These are phyloP conservation scores for Trypanosoma platydactyli DNA, from an alignment of 208 protist genomes.

Conservation along the genomic window DNA sequence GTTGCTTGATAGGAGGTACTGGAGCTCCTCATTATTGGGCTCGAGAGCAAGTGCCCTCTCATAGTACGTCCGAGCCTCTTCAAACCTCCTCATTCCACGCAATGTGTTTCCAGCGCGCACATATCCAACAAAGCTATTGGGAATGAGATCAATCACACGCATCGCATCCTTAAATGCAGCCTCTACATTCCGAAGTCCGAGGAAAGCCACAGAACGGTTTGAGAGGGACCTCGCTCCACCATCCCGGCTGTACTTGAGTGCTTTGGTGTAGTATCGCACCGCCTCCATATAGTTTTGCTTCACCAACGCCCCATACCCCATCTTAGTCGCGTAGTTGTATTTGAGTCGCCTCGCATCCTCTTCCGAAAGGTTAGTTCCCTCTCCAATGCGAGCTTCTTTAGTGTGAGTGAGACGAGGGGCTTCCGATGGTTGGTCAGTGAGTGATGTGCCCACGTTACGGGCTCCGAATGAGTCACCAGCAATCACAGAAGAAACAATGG, in stretches of 20 bases:
- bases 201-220: slow-evolving; percentile 72
- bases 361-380: neutral
- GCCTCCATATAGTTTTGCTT: slow-evolving; percentile 60
- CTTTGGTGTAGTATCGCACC: slow-evolving; percentile 66
- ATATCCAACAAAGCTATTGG: slow-evolving; percentile 64
- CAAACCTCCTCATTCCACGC: slow-evolving; percentile 60
- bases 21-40: slow-evolving; percentile 39
- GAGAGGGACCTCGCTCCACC: slow-evolving; percentile 62
- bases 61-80: slow-evolving; percentile 70
- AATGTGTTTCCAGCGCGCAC: slow-evolving; percentile 79
- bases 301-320: slow-evolving; percentile 54
- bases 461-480: neutral
- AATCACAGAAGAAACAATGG: neutral
- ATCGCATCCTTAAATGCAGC: slow-evolving; percentile 56
- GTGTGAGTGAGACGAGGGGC: neutral
- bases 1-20: slow-evolving; percentile 57
- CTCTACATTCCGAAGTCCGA: slow-evolving; percentile 50
- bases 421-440: neutral
- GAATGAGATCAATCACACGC: slow-evolving; percentile 53
- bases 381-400: neutral
- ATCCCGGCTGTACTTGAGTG: slow-evolving; percentile 55
- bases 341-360: slow-evolving; percentile 1
- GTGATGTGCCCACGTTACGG: neutral
- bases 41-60: slow-evolving; percentile 52
- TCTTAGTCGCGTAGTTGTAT: slow-evolving; percentile 49